Base-by-base conservation (phyloP, 1,284 basidiomycete genomes). In the Leccinum fallax region DNA sequence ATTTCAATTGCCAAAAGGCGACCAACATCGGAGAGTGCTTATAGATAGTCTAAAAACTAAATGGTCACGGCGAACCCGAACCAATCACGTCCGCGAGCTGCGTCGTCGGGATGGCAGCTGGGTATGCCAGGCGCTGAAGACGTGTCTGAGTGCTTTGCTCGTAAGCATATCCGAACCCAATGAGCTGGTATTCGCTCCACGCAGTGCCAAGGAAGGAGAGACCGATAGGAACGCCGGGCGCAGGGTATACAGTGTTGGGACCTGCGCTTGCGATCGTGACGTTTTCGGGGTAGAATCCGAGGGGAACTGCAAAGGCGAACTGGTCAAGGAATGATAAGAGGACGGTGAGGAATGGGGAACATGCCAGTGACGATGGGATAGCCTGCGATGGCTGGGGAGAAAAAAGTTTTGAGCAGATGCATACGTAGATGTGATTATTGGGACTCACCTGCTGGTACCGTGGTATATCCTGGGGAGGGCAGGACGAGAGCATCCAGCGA, bases 171-270 rank as follows among this genome's bases (percentile, higher is more conserved):
- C 81, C 88, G 60, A 84, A 82, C 1, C 81, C 77, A 58, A 90
- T 77, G 34, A 90, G 76, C 32, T 83, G 71, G 61, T 83, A 85
- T 62, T 89, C 88, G 59, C 81, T 84, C 73, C 82, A 89, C 5
- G 86, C 86, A 2, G 83, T 85, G 5, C 86, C 85, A 16, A 88
- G 68, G 74, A 89, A 89, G 0, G 84, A 83, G 3, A 90, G 73
- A 0, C 88, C 88, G 54, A 89, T 83, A 0, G 88, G 88, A 7
- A 84, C 78, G 11, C 85, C 83, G 0, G 86, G 86, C 0, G 83
- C 85, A 0, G 83, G 83, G 60, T 82, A 82, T 2, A 83, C 75
- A 13, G 83, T 79, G 38, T 73, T 61, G 15, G 81, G 82, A 5
- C 81, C 80, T 2, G 78, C 78, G 19, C 71, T 70, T 2, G 63